Percentiles rank a stretch among this genome's conserved stretches.
These are phyloP conservation scores for Chloranthus sessilifolius DNA, from an alignment of 164 flowering plant genomes.

Conservation along the genomic window DNA sequence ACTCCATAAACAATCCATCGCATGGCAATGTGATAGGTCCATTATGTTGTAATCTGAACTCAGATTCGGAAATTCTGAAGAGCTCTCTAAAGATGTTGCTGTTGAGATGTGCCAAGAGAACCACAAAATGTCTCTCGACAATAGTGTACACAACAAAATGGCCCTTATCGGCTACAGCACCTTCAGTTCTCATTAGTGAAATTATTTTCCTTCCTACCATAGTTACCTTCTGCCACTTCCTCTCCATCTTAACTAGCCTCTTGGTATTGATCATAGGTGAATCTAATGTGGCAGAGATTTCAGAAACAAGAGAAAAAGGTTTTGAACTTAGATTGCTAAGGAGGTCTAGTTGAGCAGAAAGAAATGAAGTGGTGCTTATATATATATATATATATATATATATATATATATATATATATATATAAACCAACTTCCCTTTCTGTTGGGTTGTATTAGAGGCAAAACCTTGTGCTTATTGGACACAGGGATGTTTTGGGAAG, in stretches of 20 bases:
- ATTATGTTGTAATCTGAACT: slow-evolving; percentile 17
- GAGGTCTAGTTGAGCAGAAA: too few relatives aligned
- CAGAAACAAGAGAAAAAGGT: too few relatives aligned
- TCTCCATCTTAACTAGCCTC: slow-evolving; percentile 10
- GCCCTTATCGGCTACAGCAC: slow-evolving; percentile 6
- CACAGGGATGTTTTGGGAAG: too few relatives aligned
- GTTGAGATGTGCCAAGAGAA: slow-evolving; percentile 22
- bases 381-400: too few relatives aligned
- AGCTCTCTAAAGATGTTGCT: slow-evolving; percentile 24
- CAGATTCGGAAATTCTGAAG: slow-evolving; percentile 25
- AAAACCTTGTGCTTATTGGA: too few relatives aligned
- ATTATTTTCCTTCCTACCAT: neutral
- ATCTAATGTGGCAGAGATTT: too few relatives aligned
- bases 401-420: too few relatives aligned
- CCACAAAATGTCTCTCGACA: slow-evolving; percentile 10
- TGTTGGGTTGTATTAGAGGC: too few relatives aligned
- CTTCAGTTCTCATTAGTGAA: neutral
- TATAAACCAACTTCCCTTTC: too few relatives aligned
- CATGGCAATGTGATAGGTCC: slow-evolving; percentile 25
- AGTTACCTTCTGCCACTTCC: slow-evolving; percentile 10
- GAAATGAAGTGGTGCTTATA: too few relatives aligned
- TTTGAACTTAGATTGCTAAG: neutral
- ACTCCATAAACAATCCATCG: slow-evolving; percentile 18
- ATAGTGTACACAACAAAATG: slow-evolving; percentile 15
- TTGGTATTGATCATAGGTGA: slow-evolving; percentile 6